Conservation (phyloP, 306 rosid species). For the Rosa lucieae region DNA sequence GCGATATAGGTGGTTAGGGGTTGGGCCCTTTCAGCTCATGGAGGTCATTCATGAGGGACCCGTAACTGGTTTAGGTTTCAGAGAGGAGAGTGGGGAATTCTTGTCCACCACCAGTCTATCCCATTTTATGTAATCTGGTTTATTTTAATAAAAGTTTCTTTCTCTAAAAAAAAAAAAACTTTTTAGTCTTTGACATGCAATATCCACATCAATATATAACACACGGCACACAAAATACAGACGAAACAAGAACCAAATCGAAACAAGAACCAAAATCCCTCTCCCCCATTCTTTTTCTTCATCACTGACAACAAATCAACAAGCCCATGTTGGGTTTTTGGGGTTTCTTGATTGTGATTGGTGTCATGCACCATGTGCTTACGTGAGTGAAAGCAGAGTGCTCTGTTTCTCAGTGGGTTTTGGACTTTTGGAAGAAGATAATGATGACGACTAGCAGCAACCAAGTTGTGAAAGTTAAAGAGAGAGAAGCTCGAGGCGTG, state of each 20-base stretch:
- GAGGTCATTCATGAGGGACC: too few species aligned
- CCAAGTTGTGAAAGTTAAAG: slow-evolving; percentile 36
- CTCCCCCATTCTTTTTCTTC: slow-evolving; percentile 1
- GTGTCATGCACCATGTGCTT: slow-evolving; percentile 56
- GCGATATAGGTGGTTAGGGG: too few species aligned
- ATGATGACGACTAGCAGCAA: slow-evolving; percentile 19
- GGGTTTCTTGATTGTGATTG: slow-evolving; percentile 15
- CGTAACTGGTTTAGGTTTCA: too few species aligned
- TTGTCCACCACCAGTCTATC: too few species aligned
- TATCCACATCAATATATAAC: background rate
- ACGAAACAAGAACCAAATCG: slow-evolving; percentile 38
- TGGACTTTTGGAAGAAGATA: background rate
- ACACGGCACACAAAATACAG: background rate
- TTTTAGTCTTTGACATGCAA: background rate
- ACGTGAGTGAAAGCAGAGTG: slow-evolving; percentile 29
- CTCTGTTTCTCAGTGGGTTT: slow-evolving; percentile 14
- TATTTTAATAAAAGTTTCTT: too few species aligned
- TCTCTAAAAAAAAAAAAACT: too few species aligned
- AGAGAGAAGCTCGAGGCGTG: slow-evolving; percentile 59
- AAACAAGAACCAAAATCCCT: slow-evolving; percentile 38
- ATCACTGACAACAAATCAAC: background rate
- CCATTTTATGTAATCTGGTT: too few species aligned
- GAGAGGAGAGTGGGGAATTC: too few species aligned
- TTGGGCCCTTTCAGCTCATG: too few species aligned
- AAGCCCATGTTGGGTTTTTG: background rate